These are phyloP conservation scores for Amniculicola lignicola DNA, from an alignment of 495 filamentous ascomycete species.

Conservation along the genomic window DNA sequence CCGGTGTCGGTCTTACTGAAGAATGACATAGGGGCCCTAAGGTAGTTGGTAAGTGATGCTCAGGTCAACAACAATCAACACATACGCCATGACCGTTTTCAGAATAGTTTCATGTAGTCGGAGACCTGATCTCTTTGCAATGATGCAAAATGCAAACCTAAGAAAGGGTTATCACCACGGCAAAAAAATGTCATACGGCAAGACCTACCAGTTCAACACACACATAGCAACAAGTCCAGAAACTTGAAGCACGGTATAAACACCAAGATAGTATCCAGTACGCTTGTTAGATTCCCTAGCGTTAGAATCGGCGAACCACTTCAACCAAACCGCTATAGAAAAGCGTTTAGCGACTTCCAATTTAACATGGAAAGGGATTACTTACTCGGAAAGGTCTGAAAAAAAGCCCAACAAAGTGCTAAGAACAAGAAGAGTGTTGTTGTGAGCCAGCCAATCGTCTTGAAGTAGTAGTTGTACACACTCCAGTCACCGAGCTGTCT, in stretches of 20 bases:
- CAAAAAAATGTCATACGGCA: background rate
- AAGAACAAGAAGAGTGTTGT: background rate
- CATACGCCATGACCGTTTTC: constrained; percentile 2
- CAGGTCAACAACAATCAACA: background rate
- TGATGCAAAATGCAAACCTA: background rate
- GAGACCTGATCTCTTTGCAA: background rate
- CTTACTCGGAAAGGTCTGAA: constrained; percentile 16
- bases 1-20: constrained; percentile 16
- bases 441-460: background rate
- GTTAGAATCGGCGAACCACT: constrained; percentile 17
- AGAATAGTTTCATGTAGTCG: background rate
- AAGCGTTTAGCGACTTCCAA: background rate
- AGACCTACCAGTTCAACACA: background rate
- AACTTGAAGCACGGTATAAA: background rate
- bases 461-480: constrained; percentile 19
- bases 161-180: background rate
- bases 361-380: background rate
- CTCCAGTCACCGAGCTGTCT: constrained; percentile 11
- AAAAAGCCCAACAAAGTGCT: background rate
- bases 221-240: background rate
- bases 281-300: background rate
- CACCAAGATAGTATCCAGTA: constrained; percentile 8
- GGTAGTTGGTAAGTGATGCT: background rate
- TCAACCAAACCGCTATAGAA: constrained; percentile 13
- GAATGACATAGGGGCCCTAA: constrained; percentile 17